Evolutionary conservation across 140 eudicot genomes (phyloP).

Genomic region (Cichorium intybus): DNA sequence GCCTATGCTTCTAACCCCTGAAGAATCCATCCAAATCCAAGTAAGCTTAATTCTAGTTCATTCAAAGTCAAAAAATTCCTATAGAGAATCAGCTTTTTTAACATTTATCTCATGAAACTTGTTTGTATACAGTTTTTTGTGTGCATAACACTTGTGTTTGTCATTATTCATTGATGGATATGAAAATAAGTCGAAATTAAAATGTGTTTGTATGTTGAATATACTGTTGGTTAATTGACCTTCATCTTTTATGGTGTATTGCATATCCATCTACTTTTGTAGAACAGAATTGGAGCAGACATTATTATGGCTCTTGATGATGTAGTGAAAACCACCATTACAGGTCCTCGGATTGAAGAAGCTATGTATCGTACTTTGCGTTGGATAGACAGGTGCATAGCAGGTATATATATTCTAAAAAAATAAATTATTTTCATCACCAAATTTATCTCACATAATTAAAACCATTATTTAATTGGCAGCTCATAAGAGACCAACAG

Average conservation of each 20-base stretch:
- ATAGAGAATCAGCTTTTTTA: not conserved
- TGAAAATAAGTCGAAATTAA: not conserved
- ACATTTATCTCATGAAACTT: not conserved
- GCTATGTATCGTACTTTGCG: slow-evolving; percentile 95
- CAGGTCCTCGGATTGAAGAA: slow-evolving; percentile 92
- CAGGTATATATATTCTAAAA: slow-evolving; percentile 47
- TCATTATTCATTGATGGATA: not conserved
- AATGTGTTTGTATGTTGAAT: not conserved
- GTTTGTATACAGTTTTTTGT: not conserved
- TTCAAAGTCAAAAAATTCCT: not conserved
- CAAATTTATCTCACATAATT: not conserved
- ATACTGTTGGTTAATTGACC: slow-evolving; percentile 9
- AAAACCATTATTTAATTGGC: slow-evolving; percentile 20
- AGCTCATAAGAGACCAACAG: slow-evolving; percentile 93
- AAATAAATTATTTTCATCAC: not conserved
- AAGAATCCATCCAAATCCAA: slow-evolving; percentile 95
- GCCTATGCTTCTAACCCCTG: slow-evolving; percentile 93
- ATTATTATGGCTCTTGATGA: slow-evolving; percentile 98
- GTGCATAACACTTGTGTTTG: not conserved
- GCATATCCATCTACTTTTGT: slow-evolving; percentile 30
- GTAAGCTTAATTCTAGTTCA: slow-evolving; percentile 34
- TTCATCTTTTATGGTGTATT: slow-evolving; percentile 25
- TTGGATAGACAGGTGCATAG: slow-evolving; percentile 97
- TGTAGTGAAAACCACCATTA: slow-evolving; percentile 91
- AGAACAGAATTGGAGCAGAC: slow-evolving; percentile 99